Evolutionary conservation across 2,329 filamentous ascomycete genomes (phyloP).

Genomic region (Amesomyces nigricolor): DNA sequence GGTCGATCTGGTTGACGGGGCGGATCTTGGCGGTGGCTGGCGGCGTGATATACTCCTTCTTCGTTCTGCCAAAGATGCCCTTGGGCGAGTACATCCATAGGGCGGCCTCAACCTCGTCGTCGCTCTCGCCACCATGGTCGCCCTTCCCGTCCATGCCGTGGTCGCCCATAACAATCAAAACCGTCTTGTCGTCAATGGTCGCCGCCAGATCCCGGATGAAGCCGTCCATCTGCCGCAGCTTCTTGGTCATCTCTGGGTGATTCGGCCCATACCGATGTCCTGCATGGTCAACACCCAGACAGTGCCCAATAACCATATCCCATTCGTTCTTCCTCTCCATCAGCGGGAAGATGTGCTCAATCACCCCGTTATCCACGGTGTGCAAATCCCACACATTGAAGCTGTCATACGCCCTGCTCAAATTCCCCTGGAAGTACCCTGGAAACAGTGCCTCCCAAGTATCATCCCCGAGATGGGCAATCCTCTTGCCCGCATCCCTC

Average conservation of each 20-base stretch:
- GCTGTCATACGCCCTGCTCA: slow-evolving; percentile 87
- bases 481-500: slow-evolving; percentile 58
- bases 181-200: slow-evolving; percentile 73
- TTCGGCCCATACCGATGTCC: slow-evolving; percentile 93
- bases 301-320: slow-evolving; percentile 94
- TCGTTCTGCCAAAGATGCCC: slow-evolving; percentile 73
- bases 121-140: slow-evolving; percentile 96
- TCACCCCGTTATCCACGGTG: slow-evolving; percentile 92
- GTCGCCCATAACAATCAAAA: slow-evolving; percentile 96
- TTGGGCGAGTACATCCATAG: slow-evolving; percentile 98
- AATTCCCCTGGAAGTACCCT: slow-evolving; percentile 80
- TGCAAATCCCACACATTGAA: slow-evolving; percentile 98
- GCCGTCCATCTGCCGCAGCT: slow-evolving; percentile 83
- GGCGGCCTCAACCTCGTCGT: slow-evolving; percentile 90
- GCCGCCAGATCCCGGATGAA: slow-evolving; percentile 68
- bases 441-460: slow-evolving; percentile 95
- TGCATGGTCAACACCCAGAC: slow-evolving; percentile 92
- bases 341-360: slow-evolving; percentile 82
- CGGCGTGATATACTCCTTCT: slow-evolving; percentile 51
- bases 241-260: slow-evolving; percentile 84
- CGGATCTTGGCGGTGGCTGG: slow-evolving; percentile 70
- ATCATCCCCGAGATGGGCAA: slow-evolving; percentile 95
- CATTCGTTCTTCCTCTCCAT: slow-evolving; percentile 66
- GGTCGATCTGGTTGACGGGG: slow-evolving; percentile 79
- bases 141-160: slow-evolving; percentile 98